A percentile compares a stretch with the other conserved stretches of the same genome.
Conservation (phyloP, 2,329 filamentous ascomycete genomes). For the Aspergillus persii region DNA sequence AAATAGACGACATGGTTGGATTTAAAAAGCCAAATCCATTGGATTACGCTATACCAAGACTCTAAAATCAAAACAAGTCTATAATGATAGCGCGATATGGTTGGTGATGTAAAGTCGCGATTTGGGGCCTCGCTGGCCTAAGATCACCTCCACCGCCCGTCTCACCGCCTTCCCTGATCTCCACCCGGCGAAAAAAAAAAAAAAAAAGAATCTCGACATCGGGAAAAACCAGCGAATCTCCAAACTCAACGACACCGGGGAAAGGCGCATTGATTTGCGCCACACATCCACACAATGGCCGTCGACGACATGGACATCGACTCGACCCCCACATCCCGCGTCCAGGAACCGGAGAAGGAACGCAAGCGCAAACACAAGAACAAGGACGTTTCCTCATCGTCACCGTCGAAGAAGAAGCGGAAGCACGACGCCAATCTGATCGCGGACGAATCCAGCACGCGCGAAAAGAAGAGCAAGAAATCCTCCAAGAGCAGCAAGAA, state of each 20-base stretch:
- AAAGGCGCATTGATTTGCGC: slow-evolving; percentile 11
- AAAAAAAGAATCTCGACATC: slow-evolving; percentile 27
- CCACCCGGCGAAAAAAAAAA: slow-evolving; percentile 20
- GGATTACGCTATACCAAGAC: background rate
- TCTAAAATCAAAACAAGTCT: background rate
- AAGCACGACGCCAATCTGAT: slow-evolving; percentile 33
- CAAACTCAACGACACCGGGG: slow-evolving; percentile 3
- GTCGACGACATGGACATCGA: slow-evolving; percentile 42
- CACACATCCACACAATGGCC: slow-evolving; percentile 30
- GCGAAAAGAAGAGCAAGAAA: slow-evolving; percentile 29
- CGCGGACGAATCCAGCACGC: slow-evolving; percentile 23
- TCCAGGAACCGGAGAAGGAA: slow-evolving; percentile 30
- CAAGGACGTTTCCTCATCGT: slow-evolving; percentile 41
- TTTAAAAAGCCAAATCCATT: background rate
- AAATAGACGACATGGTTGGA: slow-evolving; percentile 41
- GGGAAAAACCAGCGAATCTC: background rate
- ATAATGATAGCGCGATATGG: background rate
- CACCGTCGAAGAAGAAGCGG: slow-evolving; percentile 41
- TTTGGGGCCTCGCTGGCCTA: background rate
- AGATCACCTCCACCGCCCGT: slow-evolving; percentile 9
- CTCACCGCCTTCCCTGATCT: slow-evolving; percentile 13
- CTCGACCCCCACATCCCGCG: slow-evolving; percentile 19
- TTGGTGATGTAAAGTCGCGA: slow-evolving; percentile 2
- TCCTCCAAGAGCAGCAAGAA: slow-evolving; percentile 35
- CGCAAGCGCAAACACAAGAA: slow-evolving; percentile 47